phyloP scores from a whole-genome alignment of 139 green algal species.

The Raphidocelis subcapitata region DNA sequence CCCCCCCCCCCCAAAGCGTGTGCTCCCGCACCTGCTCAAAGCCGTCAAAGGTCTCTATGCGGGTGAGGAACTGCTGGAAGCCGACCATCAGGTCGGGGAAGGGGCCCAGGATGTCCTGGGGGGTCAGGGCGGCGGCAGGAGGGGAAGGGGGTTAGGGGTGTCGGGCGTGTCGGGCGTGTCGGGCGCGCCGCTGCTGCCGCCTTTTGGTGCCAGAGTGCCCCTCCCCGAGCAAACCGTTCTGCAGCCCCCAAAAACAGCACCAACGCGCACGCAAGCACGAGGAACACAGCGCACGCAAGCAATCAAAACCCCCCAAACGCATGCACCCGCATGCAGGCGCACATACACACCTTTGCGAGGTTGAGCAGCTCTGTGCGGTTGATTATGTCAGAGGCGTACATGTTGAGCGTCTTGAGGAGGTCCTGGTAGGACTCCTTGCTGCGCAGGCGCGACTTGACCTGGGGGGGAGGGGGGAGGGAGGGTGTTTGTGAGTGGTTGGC shows the following conservation, averaged over 20 bases:
- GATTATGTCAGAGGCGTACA: constrained; percentile 94
- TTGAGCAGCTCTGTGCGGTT: constrained; percentile 78
- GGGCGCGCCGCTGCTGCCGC: no score
- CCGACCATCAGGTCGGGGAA: constrained; percentile 81
- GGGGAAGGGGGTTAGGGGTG: background rate
- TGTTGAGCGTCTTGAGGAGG: constrained; percentile 96
- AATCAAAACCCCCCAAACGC: no score
- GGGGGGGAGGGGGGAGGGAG: no score
- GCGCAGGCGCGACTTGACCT: constrained; percentile 68
- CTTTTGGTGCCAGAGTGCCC: no score
- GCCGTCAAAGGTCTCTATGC: constrained; percentile 45
- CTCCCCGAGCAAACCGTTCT: background rate
- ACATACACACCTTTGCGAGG: constrained; percentile 58
- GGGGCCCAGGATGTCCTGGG: constrained; percentile 83
- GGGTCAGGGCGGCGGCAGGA: background rate
- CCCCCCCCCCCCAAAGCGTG: no score
- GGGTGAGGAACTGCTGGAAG: constrained; percentile 55
- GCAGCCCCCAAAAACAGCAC: background rate
- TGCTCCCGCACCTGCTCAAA: constrained; percentile 37
- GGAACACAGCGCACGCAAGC: no score
- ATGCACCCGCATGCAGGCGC: no score
- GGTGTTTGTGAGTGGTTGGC: no score
- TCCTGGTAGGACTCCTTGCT: constrained; percentile 88
- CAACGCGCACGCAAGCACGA: no score
- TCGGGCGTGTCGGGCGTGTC: constrained; percentile 18